Evolutionary conservation across 345 rosid genomes (phyloP), one percentile per base, ranked within the genome.

Genomic region (Carallia brachiata): DNA sequence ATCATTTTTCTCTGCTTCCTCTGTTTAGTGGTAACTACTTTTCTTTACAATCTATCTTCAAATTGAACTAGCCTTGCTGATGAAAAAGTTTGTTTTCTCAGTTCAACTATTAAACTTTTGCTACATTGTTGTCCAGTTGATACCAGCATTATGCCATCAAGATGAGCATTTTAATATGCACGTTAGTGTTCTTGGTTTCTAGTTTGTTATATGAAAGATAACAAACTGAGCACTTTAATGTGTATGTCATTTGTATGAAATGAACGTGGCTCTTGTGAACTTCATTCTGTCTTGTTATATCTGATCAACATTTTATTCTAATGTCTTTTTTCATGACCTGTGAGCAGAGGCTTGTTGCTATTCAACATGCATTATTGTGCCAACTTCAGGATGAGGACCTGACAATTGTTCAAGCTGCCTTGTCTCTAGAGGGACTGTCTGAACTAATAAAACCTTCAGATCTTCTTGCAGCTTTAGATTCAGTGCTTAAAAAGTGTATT

Each of bases 311-410:
- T 52, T 31, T 69, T 55, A 9, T 36, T 48, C 50, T 56, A 27
- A 30, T 37, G 61, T 54, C 36, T 36, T 18, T 52, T 55, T 64
- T 36, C n/a, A 28, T 68, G 31, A 52, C 54, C 31, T 69, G 56
- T 50, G 62, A 15, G 77, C 90, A 95, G 99, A 86, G 81, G 70
- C 78, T 90, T 71, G 81, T 77, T 66, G 78, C 81, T 30, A 74
- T 95, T 81, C 85, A 80, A 76, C 94, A 89, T 80, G 89, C 84
- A 32, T 69, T 95, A 64, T 63, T 89, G 70, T 79, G 82, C 81
- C 96, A 88, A 75, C 89, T 95, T 72, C 78, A 71, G 60, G 98
- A 95, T 81, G 86, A 84, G 77, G 99, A 95, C 79, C 78, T 95
- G 63, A 79, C 87, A 65, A 88, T 95, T 62, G 91, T 95, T 76